Evolutionary conservation across 108 stramenopile genomes (phyloP).

Genomic region (Pseudonitzschia pungens): DNA sequence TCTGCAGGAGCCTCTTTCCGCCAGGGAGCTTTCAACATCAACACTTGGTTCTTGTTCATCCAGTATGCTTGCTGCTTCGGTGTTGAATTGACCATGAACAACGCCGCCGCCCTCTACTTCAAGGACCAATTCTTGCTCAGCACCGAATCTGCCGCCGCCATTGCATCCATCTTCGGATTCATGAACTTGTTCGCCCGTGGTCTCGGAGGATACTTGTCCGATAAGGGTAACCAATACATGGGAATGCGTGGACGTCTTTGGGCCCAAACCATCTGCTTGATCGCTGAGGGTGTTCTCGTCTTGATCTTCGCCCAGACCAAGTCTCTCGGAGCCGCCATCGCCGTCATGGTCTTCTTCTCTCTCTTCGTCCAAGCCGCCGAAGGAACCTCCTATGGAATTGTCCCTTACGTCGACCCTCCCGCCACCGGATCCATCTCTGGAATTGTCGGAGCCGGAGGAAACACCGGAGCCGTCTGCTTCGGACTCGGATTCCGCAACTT

Average conservation of each 20-base stretch:
- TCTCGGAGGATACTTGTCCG: conserved; percentile 58
- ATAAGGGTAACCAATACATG: conserved; percentile 45
- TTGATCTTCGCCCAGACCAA: conserved; percentile 61
- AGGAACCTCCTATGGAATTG: conserved; percentile 77
- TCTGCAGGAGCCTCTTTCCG: conserved; percentile 70
- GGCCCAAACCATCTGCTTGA: conserved; percentile 55
- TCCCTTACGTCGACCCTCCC: conserved; percentile 80
- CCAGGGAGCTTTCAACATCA: conserved; percentile 70
- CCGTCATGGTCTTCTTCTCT: conserved; percentile 75
- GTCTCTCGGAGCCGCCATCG: conserved; percentile 52
- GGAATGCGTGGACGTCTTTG: conserved; percentile 72
- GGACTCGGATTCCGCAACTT: conserved; percentile 55
- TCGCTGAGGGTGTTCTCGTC: conserved; percentile 62
- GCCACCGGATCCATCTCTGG: conserved; percentile 77
- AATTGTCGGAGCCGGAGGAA: conserved; percentile 82
- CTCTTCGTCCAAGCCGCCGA: conserved; percentile 81
- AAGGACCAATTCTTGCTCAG: conserved; percentile 63
- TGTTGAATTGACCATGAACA: conserved; percentile 91
- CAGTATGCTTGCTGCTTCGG: conserved; percentile 94
- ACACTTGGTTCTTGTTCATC: conserved; percentile 87
- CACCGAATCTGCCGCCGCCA: conserved; percentile 73
- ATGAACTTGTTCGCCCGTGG: conserved; percentile 84
- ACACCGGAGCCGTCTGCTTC: conserved; percentile 60
- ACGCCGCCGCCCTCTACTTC: conserved; percentile 87
- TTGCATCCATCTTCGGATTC: conserved; percentile 70